Percentiles rank a stretch among this genome's conserved stretches.
These are phyloP conservation scores for Trichosporon ovoides DNA, from an alignment of 1,284 basidiomycete genomes.

Conservation along the genomic window DNA sequence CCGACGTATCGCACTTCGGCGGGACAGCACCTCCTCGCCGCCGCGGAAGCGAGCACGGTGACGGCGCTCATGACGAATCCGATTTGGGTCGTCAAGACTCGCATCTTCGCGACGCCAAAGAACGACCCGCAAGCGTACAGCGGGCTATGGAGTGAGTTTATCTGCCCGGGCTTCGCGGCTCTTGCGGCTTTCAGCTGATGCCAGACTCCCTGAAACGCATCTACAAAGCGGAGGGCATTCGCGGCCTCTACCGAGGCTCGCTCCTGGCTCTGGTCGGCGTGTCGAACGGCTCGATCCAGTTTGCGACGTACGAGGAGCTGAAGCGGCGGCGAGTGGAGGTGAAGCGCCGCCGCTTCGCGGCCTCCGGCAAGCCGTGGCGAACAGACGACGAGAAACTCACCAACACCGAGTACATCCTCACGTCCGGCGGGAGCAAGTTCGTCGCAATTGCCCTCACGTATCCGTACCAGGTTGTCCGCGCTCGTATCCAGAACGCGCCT, in stretches of 20 bases:
- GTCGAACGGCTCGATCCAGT: constrained; percentile 91
- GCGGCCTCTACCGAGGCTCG: constrained; percentile 83
- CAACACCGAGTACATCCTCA: constrained; percentile 84
- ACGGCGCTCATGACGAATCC: constrained; percentile 96
- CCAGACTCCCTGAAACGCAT: constrained; percentile 47
- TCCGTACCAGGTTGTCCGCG: constrained; percentile 94
- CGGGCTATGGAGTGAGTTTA: constrained; percentile 66
- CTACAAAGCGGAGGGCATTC: constrained; percentile 65
- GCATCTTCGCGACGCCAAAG: constrained; percentile 82
- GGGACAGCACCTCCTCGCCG: constrained; percentile 77
- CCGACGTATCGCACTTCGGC: constrained; percentile 58
- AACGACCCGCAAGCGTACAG: constrained; percentile 66
- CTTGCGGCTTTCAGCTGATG: background rate
- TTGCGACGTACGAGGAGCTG: constrained; percentile 94
- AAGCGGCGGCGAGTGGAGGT: constrained; percentile 80
- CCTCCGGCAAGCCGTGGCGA: constrained; percentile 61
- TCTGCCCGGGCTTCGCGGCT: background rate
- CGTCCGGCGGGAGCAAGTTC: constrained; percentile 87
- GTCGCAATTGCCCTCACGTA: constrained; percentile 82
- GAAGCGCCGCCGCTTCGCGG: constrained; percentile 60
- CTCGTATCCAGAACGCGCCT: constrained; percentile 74
- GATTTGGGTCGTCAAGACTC: constrained; percentile 96
- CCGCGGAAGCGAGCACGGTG: constrained; percentile 88
- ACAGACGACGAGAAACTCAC: constrained; percentile 74
- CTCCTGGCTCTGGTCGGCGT: constrained; percentile 87